phyloP scores from a whole-genome alignment of 257 asterid species.

The Verbascum thapsus region DNA sequence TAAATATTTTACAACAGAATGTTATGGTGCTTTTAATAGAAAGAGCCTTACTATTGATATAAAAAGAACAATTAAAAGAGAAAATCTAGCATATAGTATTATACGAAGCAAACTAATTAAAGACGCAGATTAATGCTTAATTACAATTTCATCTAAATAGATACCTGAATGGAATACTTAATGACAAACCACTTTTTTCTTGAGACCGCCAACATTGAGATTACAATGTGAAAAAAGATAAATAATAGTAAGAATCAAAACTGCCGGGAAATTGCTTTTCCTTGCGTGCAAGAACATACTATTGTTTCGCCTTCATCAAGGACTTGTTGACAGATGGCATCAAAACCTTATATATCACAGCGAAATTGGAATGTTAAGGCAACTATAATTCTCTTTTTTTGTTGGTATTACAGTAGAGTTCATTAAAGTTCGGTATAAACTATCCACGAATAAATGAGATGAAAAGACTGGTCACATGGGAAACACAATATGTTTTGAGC shows the following conservation, averaged over 20 bases:
- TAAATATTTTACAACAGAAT: conserved; percentile 30
- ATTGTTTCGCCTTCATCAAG: not conserved
- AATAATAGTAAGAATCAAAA: not conserved
- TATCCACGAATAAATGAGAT: not conserved
- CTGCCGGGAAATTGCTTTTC: not conserved
- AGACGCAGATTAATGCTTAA: conserved; percentile 11
- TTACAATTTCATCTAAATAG: conserved; percentile 11
- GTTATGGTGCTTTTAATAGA: conserved; percentile 10
- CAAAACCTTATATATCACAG: not conserved
- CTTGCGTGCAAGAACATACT: not conserved
- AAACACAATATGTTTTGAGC: conserved; percentile 13
- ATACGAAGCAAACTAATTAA: conserved; percentile 8
- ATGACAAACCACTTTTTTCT: not conserved
- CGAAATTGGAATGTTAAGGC: conserved; percentile 17
- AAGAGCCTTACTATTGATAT: conserved; percentile 1
- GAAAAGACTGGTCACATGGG: not conserved
- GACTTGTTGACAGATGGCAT: conserved; percentile 1
- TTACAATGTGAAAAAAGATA: conserved; percentile 3
- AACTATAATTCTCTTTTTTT: not conserved
- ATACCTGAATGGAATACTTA: not conserved
- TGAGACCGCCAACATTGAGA: not conserved
- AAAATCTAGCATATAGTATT: conserved; percentile 10
- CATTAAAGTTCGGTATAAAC: not conserved
- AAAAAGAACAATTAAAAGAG: conserved; percentile 2
- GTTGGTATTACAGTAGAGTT: conserved; percentile 6